Conservation (phyloP, 257 asterid genomes). For the Solanum etuberosum region DNA sequence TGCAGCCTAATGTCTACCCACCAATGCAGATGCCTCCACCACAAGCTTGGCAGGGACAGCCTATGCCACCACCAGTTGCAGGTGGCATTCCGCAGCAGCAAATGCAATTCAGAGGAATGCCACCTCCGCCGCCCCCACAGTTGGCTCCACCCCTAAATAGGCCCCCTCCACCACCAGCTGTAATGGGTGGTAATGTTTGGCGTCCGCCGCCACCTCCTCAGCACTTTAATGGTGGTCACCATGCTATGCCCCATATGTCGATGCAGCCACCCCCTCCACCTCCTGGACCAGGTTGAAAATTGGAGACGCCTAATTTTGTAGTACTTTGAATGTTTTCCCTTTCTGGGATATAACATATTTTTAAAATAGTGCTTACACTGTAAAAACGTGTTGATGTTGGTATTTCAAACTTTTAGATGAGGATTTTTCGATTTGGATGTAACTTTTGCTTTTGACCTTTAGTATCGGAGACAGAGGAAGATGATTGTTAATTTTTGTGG, state of each 20-base stretch:
- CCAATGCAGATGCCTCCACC: slow-evolving; percentile 57
- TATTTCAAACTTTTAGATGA: background rate
- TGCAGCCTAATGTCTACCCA: slow-evolving; percentile 30
- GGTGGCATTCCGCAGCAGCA: slow-evolving; percentile 42
- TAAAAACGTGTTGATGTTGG: background rate
- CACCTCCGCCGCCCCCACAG: slow-evolving; percentile 75
- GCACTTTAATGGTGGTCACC: slow-evolving; percentile 3
- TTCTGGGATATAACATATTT: background rate
- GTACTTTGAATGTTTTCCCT: background rate
- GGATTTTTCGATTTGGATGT: background rate
- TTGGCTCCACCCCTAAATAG: slow-evolving; percentile 27
- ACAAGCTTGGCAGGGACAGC: slow-evolving; percentile 72
- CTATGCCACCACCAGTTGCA: slow-evolving; percentile 43
- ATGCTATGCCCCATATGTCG: background rate
- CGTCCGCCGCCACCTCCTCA: background rate
- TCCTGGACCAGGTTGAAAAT: background rate
- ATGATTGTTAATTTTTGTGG: background rate
- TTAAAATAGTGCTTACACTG: background rate
- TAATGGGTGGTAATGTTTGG: slow-evolving; percentile 19
- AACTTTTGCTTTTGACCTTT: background rate
- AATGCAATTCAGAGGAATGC: slow-evolving; percentile 62
- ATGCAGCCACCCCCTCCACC: slow-evolving; percentile 2
- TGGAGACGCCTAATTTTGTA: background rate
- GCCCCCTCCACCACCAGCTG: slow-evolving; percentile 77
- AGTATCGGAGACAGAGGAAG: background rate